These are phyloP conservation scores for Sarocladiaceae sp. DNA, from an alignment of 2,329 filamentous ascomycete genomes.

Conservation along the genomic window DNA sequence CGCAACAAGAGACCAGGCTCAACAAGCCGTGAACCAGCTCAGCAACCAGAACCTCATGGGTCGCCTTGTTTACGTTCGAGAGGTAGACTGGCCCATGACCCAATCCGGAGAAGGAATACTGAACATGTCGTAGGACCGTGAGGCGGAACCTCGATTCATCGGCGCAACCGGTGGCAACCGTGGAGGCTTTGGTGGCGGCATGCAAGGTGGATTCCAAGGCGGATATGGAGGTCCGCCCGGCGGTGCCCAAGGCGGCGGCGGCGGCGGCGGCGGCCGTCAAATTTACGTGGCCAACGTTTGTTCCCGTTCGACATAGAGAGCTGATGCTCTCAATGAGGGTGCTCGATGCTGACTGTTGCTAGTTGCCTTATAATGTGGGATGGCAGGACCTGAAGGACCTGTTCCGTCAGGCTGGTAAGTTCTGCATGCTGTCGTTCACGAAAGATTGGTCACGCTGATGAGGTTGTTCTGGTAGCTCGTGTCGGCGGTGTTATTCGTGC, in stretches of 20 bases:
- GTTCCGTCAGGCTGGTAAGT: constrained; percentile 95
- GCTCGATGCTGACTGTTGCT: constrained; percentile 19
- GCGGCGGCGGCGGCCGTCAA: constrained; percentile 70
- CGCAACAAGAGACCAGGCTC: constrained; percentile 97
- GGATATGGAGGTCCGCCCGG: constrained; percentile 50
- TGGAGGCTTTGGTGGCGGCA: constrained; percentile 57
- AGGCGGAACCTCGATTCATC: constrained; percentile 95
- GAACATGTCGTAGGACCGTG: constrained; percentile 71
- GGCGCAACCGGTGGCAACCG: constrained; percentile 62
- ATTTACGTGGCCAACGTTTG: constrained; percentile 98
- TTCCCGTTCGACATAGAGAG: constrained; percentile 29
- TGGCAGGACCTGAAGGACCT: constrained; percentile 99
- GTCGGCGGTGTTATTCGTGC: constrained; percentile 84
- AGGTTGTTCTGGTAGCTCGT: constrained; percentile 35
- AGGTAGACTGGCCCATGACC: constrained; percentile 53
- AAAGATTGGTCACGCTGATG: constrained; percentile 11
- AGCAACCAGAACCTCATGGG: constrained; percentile 99
- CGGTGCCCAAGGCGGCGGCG: constrained; percentile 41
- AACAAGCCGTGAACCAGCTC: constrained; percentile 93
- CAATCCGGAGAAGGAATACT: background rate
- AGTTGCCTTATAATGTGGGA: constrained; percentile 96
- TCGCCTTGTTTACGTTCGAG: constrained; percentile 95
- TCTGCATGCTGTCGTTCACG: background rate
- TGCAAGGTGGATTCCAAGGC: constrained; percentile 45
- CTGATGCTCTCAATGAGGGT: background rate